These are phyloP conservation scores for Metarhizium sp. DNA, from an alignment of 2,329 filamentous ascomycete species.

Conservation along the genomic window DNA sequence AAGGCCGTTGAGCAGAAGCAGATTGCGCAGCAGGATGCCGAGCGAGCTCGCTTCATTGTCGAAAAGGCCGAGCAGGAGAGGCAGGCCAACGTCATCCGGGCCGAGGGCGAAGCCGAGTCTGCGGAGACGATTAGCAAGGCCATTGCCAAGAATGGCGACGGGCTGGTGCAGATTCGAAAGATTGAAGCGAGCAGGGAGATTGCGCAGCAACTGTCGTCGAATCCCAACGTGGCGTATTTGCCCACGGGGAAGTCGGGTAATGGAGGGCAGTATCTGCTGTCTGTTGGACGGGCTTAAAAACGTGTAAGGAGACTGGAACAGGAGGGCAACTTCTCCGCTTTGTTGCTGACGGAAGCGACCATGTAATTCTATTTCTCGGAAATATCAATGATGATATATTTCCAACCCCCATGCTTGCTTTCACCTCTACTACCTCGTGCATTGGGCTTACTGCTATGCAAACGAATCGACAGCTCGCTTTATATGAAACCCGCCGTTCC, in stretches of 20 bases:
- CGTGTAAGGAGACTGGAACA: conserved; percentile 2
- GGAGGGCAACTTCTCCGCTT: conserved; percentile 3
- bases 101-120: conserved; percentile 94
- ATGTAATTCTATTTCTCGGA: conserved; percentile 26
- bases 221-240: conserved; percentile 94
- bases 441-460: not conserved
- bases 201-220: conserved; percentile 75
- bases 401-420: not conserved
- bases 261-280: conserved; percentile 44
- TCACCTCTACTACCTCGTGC: not conserved
- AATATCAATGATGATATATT: not conserved
- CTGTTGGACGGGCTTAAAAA: conserved; percentile 33
- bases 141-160: conserved; percentile 86
- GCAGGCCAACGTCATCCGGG: conserved; percentile 95
- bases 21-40: conserved; percentile 97
- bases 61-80: conserved; percentile 98
- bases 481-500: not conserved
- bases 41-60: conserved; percentile 94
- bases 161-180: conserved; percentile 88
- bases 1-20: conserved; percentile 99
- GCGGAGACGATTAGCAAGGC: conserved; percentile 93
- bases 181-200: conserved; percentile 97
- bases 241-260: conserved; percentile 63
- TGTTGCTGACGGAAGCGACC: conserved; percentile 15
- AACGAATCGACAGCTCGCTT: not conserved